Percentiles rank a stretch among this genome's conserved stretches.
These are phyloP conservation scores for Ceratopteris richardii DNA, from an alignment of 75 land plant genomes.

Conservation along the genomic window DNA sequence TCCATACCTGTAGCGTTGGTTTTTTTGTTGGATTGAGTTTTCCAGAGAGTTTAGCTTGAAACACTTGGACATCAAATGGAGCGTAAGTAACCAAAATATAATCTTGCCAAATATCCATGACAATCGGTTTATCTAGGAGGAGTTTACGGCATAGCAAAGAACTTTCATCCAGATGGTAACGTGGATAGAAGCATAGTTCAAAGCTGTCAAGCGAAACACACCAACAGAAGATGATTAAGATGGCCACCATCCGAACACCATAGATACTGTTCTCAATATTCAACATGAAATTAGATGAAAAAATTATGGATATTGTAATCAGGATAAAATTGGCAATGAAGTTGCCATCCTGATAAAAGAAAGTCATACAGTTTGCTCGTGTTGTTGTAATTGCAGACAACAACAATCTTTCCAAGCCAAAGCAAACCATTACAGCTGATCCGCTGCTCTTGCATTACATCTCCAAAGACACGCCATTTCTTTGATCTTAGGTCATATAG, in stretches of 20 bases:
- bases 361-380: constrained; percentile 53
- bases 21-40: constrained; percentile 64
- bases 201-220: constrained; percentile 44
- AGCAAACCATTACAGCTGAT: constrained; percentile 82
- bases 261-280: too few species aligned
- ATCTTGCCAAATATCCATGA: constrained; percentile 91
- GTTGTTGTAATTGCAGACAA: constrained; percentile 77
- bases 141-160: constrained; percentile 76
- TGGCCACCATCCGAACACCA: too few species aligned
- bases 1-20: constrained; percentile 68
- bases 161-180: constrained; percentile 96
- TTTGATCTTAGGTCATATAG: constrained; percentile 73
- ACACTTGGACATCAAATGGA: constrained; percentile 94
- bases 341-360: too few species aligned
- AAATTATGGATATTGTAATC: too few species aligned
- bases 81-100: constrained; percentile 91
- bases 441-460: constrained; percentile 89
- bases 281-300: too few species aligned
- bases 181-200: constrained; percentile 88
- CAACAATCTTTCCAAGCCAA: constrained; percentile 90
- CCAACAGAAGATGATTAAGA: too few species aligned
- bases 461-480: constrained; percentile 96
- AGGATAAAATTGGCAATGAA: too few species aligned
- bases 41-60: constrained; percentile 69
- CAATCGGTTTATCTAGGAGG: constrained; percentile 79